Conservation (phyloP, 2,329 filamentous ascomycete species). For the Hymenoscyphus fraxineus region DNA sequence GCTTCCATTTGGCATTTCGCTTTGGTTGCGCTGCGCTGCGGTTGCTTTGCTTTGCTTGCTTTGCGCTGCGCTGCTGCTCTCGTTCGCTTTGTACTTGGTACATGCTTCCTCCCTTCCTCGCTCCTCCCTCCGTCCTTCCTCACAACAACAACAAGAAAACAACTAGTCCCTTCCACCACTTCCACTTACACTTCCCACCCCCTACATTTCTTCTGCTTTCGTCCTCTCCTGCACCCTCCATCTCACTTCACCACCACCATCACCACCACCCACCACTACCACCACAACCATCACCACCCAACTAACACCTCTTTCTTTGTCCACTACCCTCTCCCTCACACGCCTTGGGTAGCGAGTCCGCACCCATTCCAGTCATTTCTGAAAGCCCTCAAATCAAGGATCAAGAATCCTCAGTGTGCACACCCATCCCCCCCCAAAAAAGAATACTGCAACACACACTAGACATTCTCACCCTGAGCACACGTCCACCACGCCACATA, state of each 20-base stretch:
- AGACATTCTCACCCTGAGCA: not conserved
- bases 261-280: not conserved
- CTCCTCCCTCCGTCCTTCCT: not conserved
- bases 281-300: not conserved
- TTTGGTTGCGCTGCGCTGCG: not conserved
- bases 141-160: too few species aligned
- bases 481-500: not conserved
- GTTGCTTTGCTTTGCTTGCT: not conserved
- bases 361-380: conserved; percentile 22
- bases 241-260: not conserved
- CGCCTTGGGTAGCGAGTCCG: not conserved
- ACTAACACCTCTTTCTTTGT: not conserved
- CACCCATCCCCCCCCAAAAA: conserved; percentile 11
- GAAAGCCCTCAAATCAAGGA: conserved; percentile 5
- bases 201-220: not conserved
- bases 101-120: not conserved
- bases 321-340: not conserved
- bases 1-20: not conserved
- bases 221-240: not conserved
- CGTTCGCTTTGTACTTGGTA: conserved; percentile 13
- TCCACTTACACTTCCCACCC: not conserved
- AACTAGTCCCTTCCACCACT: not conserved
- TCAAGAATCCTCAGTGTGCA: conserved; percentile 5
- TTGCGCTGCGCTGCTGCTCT: not conserved
- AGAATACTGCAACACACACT: conserved; percentile 3